These are phyloP conservation scores for Penicillium sp. DNA, from an alignment of 2,329 filamentous ascomycete species.

Conservation along the genomic window DNA sequence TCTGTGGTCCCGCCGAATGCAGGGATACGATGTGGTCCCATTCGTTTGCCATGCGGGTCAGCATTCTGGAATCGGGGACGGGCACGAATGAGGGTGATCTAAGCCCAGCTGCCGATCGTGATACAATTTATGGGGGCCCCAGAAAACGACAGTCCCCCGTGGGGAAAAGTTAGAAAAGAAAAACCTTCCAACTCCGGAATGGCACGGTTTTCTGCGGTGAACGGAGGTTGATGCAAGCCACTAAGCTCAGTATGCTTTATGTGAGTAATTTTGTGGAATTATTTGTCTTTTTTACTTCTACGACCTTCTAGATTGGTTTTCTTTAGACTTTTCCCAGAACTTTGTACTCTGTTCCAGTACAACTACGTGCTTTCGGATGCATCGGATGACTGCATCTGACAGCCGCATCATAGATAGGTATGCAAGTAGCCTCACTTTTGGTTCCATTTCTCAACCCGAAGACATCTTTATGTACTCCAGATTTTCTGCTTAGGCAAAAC, in stretches of 20 bases:
- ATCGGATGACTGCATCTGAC: neutral
- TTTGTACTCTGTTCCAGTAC: neutral
- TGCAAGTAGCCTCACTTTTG: neutral
- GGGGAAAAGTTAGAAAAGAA: neutral
- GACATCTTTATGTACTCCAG: neutral
- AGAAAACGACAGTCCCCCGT: neutral
- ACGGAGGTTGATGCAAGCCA: neutral
- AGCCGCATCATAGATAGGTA: neutral
- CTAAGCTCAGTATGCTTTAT: neutral
- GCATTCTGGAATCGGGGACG: neutral
- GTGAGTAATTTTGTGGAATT: neutral
- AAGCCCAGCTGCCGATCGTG: conserved; percentile 8
- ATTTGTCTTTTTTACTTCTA: neutral
- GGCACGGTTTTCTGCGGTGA: neutral
- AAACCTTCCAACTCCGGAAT: neutral
- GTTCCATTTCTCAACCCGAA: neutral
- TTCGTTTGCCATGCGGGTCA: conserved; percentile 4
- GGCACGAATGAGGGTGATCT: conserved; percentile 6
- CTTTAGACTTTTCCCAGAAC: no score
- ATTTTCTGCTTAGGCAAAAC: neutral
- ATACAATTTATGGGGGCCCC: neutral
- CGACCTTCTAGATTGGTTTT: neutral
- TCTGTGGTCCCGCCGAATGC: neutral
- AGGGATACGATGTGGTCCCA: neutral
- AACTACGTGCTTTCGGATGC: neutral